Conservation (phyloP, 116 monocot species). For the Trichopus zeylanicus region DNA sequence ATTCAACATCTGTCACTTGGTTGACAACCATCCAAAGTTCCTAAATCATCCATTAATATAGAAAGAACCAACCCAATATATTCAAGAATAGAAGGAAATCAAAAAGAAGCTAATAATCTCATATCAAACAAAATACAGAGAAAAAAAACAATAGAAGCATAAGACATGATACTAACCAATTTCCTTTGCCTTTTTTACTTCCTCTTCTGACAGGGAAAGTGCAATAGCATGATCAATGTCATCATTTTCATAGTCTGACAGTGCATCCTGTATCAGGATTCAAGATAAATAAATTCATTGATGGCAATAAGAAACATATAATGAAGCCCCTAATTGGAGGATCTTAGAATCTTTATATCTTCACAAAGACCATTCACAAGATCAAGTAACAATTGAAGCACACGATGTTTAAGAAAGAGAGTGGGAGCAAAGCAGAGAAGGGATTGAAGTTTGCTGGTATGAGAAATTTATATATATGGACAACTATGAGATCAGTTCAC, state of each 20-base stretch:
- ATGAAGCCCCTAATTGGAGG: not conserved
- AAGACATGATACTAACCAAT: slow-evolving; percentile 37
- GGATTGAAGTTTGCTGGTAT: no score
- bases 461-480: no score
- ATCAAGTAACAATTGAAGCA: no score
- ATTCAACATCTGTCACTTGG: no score
- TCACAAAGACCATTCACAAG: not conserved
- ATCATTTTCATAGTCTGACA: slow-evolving; percentile 34
- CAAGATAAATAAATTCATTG: not conserved
- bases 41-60: no score
- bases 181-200: slow-evolving; percentile 38
- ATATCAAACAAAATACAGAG: not conserved
- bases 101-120: not conserved
- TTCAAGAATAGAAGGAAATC: no score
- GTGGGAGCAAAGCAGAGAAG: no score
- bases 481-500: not conserved
- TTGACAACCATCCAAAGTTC: no score
- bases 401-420: no score
- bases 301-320: not conserved
- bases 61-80: no score
- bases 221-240: slow-evolving; percentile 68
- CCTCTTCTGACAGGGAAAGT: slow-evolving; percentile 53
- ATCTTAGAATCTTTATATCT: not conserved
- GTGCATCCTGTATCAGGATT: slow-evolving; percentile 14
- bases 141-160: not conserved